These are phyloP conservation scores for Trichoderma brevicompactum DNA, from an alignment of 2,329 filamentous ascomycete genomes.

Conservation along the genomic window DNA sequence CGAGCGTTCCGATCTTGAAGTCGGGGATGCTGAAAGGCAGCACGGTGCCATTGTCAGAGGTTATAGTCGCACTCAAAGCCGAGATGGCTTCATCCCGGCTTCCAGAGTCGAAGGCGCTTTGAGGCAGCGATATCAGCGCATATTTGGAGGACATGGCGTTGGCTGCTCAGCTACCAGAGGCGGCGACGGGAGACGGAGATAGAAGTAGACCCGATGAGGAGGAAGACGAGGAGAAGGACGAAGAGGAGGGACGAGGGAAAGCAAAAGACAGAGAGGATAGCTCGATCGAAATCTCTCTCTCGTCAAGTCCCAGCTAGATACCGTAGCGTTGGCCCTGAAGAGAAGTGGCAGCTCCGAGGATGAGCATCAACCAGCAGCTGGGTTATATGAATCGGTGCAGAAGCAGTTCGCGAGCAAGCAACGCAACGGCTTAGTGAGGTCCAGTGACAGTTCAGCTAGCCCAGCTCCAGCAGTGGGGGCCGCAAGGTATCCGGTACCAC, in stretches of 20 bases:
- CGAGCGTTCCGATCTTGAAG: constrained; percentile 97
- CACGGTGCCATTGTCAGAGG: constrained; percentile 74
- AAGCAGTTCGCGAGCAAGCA: constrained; percentile 12
- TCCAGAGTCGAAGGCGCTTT: constrained; percentile 80
- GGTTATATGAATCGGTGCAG: not conserved
- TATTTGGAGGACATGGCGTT: constrained; percentile 65
- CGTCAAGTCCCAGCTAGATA: not conserved
- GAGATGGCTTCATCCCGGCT: constrained; percentile 81
- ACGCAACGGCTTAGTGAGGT: not conserved
- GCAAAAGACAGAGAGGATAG: not conserved
- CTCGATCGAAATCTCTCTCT: not conserved
- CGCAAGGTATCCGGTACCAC: not conserved
- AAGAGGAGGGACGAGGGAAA: not conserved
- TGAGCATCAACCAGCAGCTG: not conserved
- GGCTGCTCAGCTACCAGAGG: not conserved
- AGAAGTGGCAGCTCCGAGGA: constrained; percentile 1
- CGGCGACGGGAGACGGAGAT: constrained; percentile 12
- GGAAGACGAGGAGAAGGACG: not conserved
- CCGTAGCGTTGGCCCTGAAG: not conserved
- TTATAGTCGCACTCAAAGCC: constrained; percentile 72
- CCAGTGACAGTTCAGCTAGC: constrained; percentile 26
- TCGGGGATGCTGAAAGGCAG: constrained; percentile 82
- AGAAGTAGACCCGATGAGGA: constrained; percentile 23
- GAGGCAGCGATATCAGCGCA: constrained; percentile 86
- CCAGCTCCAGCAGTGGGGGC: constrained; percentile 17